A percentile compares a stretch with the other conserved stretches of the same genome.
phyloP scores from a whole-genome alignment of 2,329 filamentous ascomycete genomes.

The Fusarium decemcellulare region DNA sequence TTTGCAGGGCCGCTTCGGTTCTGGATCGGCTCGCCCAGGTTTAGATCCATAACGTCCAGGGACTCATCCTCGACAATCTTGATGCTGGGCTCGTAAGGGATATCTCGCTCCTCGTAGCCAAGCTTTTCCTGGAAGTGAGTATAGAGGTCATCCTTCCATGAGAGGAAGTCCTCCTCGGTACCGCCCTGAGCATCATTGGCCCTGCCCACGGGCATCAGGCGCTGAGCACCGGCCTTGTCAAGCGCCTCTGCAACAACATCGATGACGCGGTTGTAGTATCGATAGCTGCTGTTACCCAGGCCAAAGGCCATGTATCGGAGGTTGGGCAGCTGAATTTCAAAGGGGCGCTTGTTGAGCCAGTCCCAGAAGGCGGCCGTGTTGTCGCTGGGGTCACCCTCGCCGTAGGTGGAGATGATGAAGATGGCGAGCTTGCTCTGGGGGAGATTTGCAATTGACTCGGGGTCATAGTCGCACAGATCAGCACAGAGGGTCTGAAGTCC shows the following conservation, averaged over 20 bases:
- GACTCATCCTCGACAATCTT: constrained; percentile 41
- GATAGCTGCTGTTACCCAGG: constrained; percentile 56
- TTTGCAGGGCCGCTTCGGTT: constrained; percentile 37
- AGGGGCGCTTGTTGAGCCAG: constrained; percentile 42
- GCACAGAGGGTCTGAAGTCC: constrained; percentile 90
- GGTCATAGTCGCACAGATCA: constrained; percentile 63
- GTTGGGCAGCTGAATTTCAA: constrained; percentile 27
- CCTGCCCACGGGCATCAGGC: constrained; percentile 46
- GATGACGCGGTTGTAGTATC: constrained; percentile 55
- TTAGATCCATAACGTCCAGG: constrained; percentile 39
- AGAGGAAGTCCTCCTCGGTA: constrained; percentile 55
- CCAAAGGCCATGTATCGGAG: constrained; percentile 55
- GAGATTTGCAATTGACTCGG: constrained; percentile 52
- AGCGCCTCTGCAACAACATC: constrained; percentile 45
- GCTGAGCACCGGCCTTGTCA: constrained; percentile 46
- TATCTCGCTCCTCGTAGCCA: constrained; percentile 39
- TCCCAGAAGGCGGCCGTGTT: constrained; percentile 52
- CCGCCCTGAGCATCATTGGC: constrained; percentile 51
- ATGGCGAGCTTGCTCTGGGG: constrained; percentile 47
- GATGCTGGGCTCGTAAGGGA: constrained; percentile 40
- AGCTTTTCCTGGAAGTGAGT: constrained; percentile 35
- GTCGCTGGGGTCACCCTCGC: constrained; percentile 58
- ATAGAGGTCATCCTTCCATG: constrained; percentile 52
- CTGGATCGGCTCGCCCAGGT: constrained; percentile 41
- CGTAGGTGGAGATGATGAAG: constrained; percentile 57